A percentile compares a stretch with the other conserved stretches of the same genome.
Conservation (phyloP, 495 filamentous ascomycete genomes). For the Ascodesmis nigricans region DNA sequence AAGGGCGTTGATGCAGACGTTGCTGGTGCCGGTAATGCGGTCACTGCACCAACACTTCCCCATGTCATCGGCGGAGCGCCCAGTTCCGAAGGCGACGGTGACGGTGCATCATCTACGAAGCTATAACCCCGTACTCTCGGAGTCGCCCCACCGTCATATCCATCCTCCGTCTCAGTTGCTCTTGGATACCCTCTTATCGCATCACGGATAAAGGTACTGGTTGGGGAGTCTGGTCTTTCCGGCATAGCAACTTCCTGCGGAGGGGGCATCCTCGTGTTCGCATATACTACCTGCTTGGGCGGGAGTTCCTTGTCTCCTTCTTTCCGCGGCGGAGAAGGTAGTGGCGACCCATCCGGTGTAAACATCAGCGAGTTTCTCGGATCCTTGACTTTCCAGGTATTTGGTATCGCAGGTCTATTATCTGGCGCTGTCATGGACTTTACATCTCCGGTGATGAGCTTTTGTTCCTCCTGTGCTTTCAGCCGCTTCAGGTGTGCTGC, state of each 20-base stretch:
- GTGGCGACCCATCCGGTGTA: slow-evolving; percentile 33
- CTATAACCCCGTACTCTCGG: slow-evolving; percentile 80
- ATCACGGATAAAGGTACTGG: slow-evolving; percentile 62
- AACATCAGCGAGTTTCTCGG: slow-evolving; percentile 85
- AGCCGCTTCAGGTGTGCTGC: slow-evolving; percentile 50
- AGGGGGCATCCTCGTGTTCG: slow-evolving; percentile 53
- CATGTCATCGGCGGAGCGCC: slow-evolving; percentile 16
- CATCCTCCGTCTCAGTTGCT: slow-evolving; percentile 39
- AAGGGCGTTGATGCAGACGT: slow-evolving; percentile 53
- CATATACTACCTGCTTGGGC: slow-evolving; percentile 56
- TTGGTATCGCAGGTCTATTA: slow-evolving; percentile 53
- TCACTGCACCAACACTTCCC: slow-evolving; percentile 14
- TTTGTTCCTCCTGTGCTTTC: slow-evolving; percentile 14
- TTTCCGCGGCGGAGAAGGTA: slow-evolving; percentile 4
- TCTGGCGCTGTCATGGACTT: slow-evolving; percentile 31
- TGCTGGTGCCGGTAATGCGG: slow-evolving; percentile 17
- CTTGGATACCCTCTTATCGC: slow-evolving; percentile 62
- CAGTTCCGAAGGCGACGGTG: slow-evolving; percentile 14
- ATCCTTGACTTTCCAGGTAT: slow-evolving; percentile 47
- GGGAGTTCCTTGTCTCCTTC: slow-evolving; percentile 21
- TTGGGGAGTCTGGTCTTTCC: slow-evolving; percentile 45
- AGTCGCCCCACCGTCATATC: slow-evolving; percentile 44
- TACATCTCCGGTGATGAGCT: slow-evolving; percentile 25
- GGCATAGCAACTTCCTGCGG: slow-evolving; percentile 21
- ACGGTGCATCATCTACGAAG: slow-evolving; percentile 70